Conservation (phyloP, 2,329 filamentous ascomycete species). For the Gremmenia infestans region DNA sequence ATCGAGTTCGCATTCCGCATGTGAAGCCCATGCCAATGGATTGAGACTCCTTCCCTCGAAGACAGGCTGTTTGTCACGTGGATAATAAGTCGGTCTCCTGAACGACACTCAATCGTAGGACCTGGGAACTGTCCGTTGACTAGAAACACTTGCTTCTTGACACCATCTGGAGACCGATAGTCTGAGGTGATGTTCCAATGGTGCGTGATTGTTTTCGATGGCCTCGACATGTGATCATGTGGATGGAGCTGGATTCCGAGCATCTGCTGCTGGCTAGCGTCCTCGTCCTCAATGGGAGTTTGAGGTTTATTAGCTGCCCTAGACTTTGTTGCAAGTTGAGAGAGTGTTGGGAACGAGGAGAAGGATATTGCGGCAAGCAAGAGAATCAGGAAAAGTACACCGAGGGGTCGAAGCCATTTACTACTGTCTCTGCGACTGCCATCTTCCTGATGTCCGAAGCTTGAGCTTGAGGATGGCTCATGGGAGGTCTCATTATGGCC, state of each 20-base stretch:
- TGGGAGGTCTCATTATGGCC: background rate
- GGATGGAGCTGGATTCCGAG: constrained; percentile 35
- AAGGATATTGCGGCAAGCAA: constrained; percentile 1
- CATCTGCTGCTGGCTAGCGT: background rate
- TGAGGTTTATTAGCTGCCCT: background rate
- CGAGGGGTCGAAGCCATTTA: constrained; percentile 4
- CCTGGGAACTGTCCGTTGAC: constrained; percentile 48
- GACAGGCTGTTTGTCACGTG: constrained; percentile 44
- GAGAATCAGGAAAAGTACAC: constrained; percentile 5
- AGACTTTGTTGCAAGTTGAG: background rate
- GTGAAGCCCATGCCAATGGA: constrained; percentile 58
- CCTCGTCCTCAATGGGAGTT: background rate
- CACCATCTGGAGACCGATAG: constrained; percentile 42
- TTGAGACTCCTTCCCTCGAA: constrained; percentile 43
- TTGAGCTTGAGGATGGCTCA: too few species aligned
- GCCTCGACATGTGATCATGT: constrained; percentile 37
- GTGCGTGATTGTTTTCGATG: constrained; percentile 30
- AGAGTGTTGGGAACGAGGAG: background rate
- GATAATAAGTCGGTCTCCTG: constrained; percentile 46
- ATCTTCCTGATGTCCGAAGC: background rate
- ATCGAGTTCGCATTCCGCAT: constrained; percentile 49
- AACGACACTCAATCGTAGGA: constrained; percentile 36
- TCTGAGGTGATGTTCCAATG: constrained; percentile 39
- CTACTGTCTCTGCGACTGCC: background rate
- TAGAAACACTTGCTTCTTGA: constrained; percentile 43